Conservation (phyloP, 257 asterid species). For the Nicotiana benthamiana region DNA sequence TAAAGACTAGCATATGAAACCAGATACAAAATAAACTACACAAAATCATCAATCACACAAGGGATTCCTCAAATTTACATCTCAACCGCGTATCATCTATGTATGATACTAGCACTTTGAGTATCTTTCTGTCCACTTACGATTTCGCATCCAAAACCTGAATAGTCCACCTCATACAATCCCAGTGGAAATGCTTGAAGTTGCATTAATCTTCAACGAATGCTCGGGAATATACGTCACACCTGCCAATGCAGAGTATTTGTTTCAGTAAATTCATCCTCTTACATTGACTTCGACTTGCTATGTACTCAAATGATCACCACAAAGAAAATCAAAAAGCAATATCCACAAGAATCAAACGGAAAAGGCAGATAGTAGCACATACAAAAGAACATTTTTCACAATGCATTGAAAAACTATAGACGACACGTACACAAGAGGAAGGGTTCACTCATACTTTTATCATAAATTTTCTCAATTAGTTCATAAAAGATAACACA, state of each 20-base stretch:
- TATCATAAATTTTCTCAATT: not conserved
- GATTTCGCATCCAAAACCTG: not conserved
- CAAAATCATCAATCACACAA: not conserved
- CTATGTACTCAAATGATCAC: not conserved
- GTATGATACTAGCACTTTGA: not conserved
- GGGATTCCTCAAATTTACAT: conserved; percentile 1
- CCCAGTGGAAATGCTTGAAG: conserved; percentile 79
- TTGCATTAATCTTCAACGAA: conserved; percentile 81
- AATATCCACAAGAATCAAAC: not conserved
- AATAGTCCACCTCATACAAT: conserved; percentile 31
- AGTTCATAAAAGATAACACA: not conserved
- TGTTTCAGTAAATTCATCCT: not conserved
- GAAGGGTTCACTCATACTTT: not conserved
- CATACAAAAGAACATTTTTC: not conserved
- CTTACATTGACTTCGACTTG: not conserved
- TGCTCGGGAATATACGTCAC: conserved; percentile 77
- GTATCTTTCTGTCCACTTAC: not conserved
- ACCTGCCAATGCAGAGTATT: conserved; percentile 39
- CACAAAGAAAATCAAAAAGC: not conserved
- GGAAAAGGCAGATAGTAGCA: not conserved
- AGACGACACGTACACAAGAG: not conserved
- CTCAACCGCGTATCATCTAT: not conserved
- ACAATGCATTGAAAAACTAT: not conserved
- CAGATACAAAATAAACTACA: not conserved
- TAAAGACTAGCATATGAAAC: not conserved